A percentile compares a stretch with the other conserved stretches of the same genome.
These are phyloP conservation scores for Aspergillus egyptiacus DNA, from an alignment of 495 filamentous ascomycete species.

Conservation along the genomic window DNA sequence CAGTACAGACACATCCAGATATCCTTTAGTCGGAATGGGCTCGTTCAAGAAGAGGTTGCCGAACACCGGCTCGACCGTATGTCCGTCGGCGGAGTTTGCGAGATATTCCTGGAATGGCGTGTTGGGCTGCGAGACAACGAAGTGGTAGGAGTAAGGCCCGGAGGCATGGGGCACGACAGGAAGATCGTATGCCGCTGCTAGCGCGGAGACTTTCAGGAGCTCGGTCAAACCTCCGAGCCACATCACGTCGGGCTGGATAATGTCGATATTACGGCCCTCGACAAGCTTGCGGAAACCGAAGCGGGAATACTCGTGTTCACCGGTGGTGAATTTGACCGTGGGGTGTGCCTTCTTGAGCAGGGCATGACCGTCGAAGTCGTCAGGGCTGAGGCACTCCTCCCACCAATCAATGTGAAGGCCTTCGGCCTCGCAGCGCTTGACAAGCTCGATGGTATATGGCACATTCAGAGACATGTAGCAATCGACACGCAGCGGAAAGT, in stretches of 20 bases:
- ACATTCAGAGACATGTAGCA: constrained; percentile 96
- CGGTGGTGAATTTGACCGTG: constrained; percentile 87
- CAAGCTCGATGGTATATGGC: constrained; percentile 83
- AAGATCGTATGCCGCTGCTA: constrained; percentile 87
- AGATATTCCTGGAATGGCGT: constrained; percentile 93
- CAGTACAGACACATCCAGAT: constrained; percentile 66
- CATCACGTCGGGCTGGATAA: constrained; percentile 94
- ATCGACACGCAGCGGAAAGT: constrained; percentile 90
- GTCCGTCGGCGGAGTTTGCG: constrained; percentile 84
- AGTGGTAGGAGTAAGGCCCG: constrained; percentile 91
- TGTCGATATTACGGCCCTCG: constrained; percentile 84
- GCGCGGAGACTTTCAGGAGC: constrained; percentile 78
- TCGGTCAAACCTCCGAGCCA: constrained; percentile 93
- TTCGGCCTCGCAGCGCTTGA: constrained; percentile 67
- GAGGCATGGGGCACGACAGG: constrained; percentile 91
- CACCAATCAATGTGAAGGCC: constrained; percentile 92
- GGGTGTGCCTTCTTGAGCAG: constrained; percentile 85
- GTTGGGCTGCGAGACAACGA: constrained; percentile 84
- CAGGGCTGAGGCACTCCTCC: constrained; percentile 86
- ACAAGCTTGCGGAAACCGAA: constrained; percentile 93
- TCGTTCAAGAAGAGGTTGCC: constrained; percentile 87
- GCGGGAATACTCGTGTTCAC: constrained; percentile 88
- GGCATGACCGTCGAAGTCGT: constrained; percentile 84
- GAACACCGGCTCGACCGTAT: constrained; percentile 83
- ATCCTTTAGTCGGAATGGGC: constrained; percentile 78